Percentiles rank a stretch among this genome's conserved stretches.
These are phyloP conservation scores for Bertia moriformis DNA, from an alignment of 2,329 filamentous ascomycete species.

Conservation along the genomic window DNA sequence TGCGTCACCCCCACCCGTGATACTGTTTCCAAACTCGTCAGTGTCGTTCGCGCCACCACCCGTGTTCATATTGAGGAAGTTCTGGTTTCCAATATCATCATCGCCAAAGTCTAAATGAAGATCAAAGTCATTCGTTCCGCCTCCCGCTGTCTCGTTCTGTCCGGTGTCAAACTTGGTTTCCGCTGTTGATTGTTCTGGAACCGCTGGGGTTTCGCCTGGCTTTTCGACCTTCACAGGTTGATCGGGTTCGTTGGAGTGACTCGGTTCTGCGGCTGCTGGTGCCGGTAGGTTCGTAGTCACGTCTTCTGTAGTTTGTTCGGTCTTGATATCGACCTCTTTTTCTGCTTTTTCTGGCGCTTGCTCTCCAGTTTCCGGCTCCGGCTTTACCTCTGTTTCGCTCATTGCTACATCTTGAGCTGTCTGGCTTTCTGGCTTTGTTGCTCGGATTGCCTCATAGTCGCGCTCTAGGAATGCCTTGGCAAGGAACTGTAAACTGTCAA, in stretches of 20 bases:
- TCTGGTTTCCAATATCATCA: constrained; percentile 18
- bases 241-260: background rate
- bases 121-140: constrained; percentile 16
- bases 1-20: background rate
- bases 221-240: background rate
- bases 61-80: constrained; percentile 14
- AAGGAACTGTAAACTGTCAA: constrained; percentile 16
- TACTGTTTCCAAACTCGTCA: background rate
- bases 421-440: constrained; percentile 7
- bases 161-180: constrained; percentile 19
- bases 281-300: background rate
- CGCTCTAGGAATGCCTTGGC: constrained; percentile 23
- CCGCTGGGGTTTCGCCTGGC: background rate
- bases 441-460: constrained; percentile 20
- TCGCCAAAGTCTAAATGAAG: constrained; percentile 22
- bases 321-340: background rate
- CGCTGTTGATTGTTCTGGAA: constrained; percentile 4
- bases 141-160: constrained; percentile 16
- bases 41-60: background rate
- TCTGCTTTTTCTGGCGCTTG: background rate
- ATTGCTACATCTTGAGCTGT: constrained; percentile 13
- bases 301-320: background rate
- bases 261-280: background rate
- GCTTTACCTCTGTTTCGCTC: constrained; percentile 8
- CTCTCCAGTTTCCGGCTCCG: background rate